These are phyloP conservation scores for Suillus occidentalis DNA, from an alignment of 768 basidiomycete genomes.

Conservation along the genomic window DNA sequence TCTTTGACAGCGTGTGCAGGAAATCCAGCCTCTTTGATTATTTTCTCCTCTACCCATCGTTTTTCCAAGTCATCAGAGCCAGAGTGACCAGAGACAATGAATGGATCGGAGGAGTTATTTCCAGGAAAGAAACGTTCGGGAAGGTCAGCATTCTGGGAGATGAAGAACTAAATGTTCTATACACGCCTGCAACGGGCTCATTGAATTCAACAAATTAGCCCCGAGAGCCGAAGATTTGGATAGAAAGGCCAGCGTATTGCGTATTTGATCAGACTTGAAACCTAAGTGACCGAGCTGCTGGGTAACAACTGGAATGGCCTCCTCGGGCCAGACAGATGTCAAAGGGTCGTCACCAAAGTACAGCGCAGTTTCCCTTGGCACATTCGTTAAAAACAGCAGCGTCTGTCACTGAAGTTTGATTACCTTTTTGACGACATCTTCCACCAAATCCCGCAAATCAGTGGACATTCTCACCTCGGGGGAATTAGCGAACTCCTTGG, in stretches of 20 bases:
- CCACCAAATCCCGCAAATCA: constrained; percentile 73
- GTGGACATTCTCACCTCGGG: constrained; percentile 87
- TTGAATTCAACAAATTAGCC: constrained; percentile 56
- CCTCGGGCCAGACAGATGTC: constrained; percentile 39
- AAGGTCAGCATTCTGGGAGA: constrained; percentile 84
- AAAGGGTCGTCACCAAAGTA: constrained; percentile 43
- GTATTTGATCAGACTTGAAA: constrained; percentile 58
- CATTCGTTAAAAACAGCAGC: constrained; percentile 6
- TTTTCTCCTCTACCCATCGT: constrained; percentile 80
- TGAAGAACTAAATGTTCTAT: constrained; percentile 85
- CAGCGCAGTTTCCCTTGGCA: constrained; percentile 48
- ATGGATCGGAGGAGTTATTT: constrained; percentile 66
- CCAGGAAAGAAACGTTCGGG: constrained; percentile 69
- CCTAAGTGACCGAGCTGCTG: constrained; percentile 63
- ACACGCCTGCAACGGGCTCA: constrained; percentile 70
- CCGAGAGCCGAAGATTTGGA: constrained; percentile 57
- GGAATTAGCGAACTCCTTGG: constrained; percentile 43
- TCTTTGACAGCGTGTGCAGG: constrained; percentile 69
- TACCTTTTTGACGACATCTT: constrained; percentile 78
- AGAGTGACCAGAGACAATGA: constrained; percentile 64
- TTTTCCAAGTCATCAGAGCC: constrained; percentile 63
- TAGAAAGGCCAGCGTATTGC: constrained; percentile 55
- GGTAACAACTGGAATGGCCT: constrained; percentile 43
- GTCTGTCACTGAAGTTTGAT: constrained; percentile 11
- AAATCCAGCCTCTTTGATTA: constrained; percentile 82